Base-by-base conservation (phyloP, 1,139 yeast species). In the Citeromyces siamensis region DNA sequence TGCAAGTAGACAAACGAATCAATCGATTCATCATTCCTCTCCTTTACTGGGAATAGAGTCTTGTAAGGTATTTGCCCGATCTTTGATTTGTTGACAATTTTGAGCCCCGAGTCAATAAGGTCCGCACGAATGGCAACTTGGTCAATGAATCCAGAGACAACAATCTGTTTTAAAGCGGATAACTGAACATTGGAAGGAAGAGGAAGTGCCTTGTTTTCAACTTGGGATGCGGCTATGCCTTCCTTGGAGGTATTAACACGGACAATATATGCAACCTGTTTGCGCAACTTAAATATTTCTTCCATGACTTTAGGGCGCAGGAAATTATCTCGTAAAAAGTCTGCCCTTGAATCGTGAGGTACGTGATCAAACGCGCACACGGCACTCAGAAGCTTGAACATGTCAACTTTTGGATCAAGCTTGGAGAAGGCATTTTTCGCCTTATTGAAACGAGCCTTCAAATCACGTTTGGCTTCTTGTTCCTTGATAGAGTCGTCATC, bases 101-200 rank as follows among this genome's bases (percentile, higher is more conserved):
- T 63, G 9, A 73, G 64, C 31, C 81, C 94, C 1, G 75, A 60
- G n/a, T 83, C 75, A 8, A 78, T 60, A 22, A 77, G 47, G 50
- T 86, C 96, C 0, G 84, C 90, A 43, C 97, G 66, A 10, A 84
- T 71, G 1, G 95, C 94, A 14, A 90, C 71, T 51, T 84, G 95
- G 53, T 93, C 98, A 35, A 90, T 66, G 49, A 84, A 93, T 0
- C 98, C 98, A 0, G 96, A 79, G 3, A 95, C 74, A 7, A 90
- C 64, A 76, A 93, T 88, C 56, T 93, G 98, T 51, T 86, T 88
- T 45, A 93, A 60, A 1, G 94, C 81, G 38, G 75, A 69, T 8
- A 85, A 53, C 59, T 93, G 98, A 12, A 59, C 55, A 35, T 71
- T 68, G 7, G 67, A 57, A 0, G 98, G 98, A 7, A 84, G 74